Conservation (phyloP, 306 rosid species). For the Begonia fuchsioides region DNA sequence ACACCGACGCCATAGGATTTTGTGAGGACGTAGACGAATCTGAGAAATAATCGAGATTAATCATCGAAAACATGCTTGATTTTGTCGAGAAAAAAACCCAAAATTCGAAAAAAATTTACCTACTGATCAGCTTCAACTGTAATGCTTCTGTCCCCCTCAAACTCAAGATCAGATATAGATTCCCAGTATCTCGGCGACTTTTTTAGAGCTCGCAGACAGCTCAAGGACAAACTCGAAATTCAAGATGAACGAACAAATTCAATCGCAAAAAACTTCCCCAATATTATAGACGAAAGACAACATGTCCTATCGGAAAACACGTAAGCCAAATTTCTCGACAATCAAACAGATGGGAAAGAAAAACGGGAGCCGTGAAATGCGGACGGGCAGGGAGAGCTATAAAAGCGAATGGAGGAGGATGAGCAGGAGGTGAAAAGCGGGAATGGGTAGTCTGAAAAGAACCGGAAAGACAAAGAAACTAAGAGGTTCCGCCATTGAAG, state of each 20-base stretch:
- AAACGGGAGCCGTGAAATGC: slow-evolving; percentile 12
- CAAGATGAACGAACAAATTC: background rate
- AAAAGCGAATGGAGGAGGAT: slow-evolving; percentile 78
- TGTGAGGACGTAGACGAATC: slow-evolving; percentile 7
- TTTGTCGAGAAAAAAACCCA: background rate
- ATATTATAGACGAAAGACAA: background rate
- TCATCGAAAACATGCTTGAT: background rate
- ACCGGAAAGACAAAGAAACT: slow-evolving; percentile 18
- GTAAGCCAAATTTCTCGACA: background rate
- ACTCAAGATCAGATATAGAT: background rate
- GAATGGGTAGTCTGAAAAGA: slow-evolving; percentile 49
- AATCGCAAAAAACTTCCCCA: background rate
- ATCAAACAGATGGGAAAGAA: slow-evolving; percentile 3
- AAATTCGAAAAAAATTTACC: background rate
- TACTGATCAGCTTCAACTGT: background rate
- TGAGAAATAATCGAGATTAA: background rate
- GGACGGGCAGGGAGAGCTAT: slow-evolving; percentile 20
- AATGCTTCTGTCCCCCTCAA: background rate
- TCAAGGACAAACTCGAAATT: background rate
- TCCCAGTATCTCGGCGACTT: background rate
- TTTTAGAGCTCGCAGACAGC: background rate
- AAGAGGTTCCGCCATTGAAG: slow-evolving; percentile 33
- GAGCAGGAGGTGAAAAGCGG: slow-evolving; percentile 72
- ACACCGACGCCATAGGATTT: slow-evolving; percentile 75
- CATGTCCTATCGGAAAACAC: background rate